A percentile compares a stretch with the other conserved stretches of the same genome.
Evolutionary conservation across 108 stramenopile species (phyloP).

Genomic region (Pseudonitzschia pungens): DNA sequence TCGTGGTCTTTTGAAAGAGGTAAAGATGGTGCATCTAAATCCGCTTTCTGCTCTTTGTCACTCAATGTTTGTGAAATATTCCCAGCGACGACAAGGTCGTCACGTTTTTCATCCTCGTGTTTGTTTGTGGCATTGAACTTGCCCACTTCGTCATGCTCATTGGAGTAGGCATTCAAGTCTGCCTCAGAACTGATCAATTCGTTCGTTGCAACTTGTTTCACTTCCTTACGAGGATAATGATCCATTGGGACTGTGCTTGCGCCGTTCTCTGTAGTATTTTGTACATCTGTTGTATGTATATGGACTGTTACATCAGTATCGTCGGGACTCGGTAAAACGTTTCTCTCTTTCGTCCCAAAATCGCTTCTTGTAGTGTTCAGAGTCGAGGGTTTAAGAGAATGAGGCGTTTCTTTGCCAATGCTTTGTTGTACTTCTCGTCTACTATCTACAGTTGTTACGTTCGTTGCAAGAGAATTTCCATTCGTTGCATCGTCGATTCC

Average conservation of each 20-base stretch:
- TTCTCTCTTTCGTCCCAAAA: neutral
- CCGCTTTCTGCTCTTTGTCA: neutral
- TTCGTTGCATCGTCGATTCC: neutral
- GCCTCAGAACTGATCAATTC: no score
- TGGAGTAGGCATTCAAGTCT: no score
- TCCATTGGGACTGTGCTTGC: no score
- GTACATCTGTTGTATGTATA: neutral
- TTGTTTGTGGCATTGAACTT: no score
- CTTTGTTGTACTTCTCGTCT: no score
- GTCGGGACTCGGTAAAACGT: neutral
- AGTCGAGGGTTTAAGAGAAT: neutral
- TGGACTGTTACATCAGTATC: neutral
- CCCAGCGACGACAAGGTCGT: neutral
- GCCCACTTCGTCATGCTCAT: no score
- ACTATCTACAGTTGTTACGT: neutral
- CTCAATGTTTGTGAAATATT: neutral
- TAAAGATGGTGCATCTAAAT: neutral
- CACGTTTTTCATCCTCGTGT: neutral
- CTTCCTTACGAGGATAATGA: no score
- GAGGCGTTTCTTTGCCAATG: no score
- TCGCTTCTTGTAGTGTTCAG: neutral
- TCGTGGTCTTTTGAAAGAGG: neutral
- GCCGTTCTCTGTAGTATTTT: no score
- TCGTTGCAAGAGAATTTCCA: neutral
- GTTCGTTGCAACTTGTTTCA: no score